Evolutionary conservation across 495 filamentous ascomycete genomes (phyloP).

Genomic region (Aspergillus cristatus): DNA sequence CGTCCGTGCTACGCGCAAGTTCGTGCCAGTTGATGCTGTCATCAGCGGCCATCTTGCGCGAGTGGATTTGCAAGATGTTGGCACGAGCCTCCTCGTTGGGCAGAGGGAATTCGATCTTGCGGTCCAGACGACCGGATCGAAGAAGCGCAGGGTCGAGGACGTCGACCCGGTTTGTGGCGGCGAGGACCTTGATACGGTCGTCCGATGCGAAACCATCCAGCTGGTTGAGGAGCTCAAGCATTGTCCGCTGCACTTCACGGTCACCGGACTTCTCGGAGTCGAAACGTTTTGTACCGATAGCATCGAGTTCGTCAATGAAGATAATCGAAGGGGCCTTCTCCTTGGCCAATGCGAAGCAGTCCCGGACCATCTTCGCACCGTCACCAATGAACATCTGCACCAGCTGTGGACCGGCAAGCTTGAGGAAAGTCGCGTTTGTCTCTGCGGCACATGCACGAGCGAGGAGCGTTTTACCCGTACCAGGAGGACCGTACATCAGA

Average conservation of each 20-base stretch:
- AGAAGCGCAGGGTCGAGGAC: slow-evolving; percentile 93
- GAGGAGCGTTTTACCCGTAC: slow-evolving; percentile 92
- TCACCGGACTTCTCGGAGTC: slow-evolving; percentile 98
- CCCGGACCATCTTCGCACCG: slow-evolving; percentile 93
- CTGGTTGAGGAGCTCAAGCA: slow-evolving; percentile 98
- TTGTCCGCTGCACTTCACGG: slow-evolving; percentile 95
- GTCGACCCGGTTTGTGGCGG: slow-evolving; percentile 95
- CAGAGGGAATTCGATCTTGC: slow-evolving; percentile 98
- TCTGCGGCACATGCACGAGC: slow-evolving; percentile 95
- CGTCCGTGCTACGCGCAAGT: slow-evolving; percentile 92
- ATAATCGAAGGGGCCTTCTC: slow-evolving; percentile 98
- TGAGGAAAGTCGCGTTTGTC: slow-evolving; percentile 98
- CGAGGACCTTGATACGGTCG: slow-evolving; percentile 96
- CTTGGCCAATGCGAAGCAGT: slow-evolving; percentile 95
- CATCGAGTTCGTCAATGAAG: slow-evolving; percentile 98
- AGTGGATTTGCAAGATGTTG: slow-evolving; percentile 96
- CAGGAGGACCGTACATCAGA: slow-evolving; percentile 96
- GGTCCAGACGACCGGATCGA: slow-evolving; percentile 87
- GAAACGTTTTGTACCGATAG: slow-evolving; percentile 96
- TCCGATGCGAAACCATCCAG: slow-evolving; percentile 98
- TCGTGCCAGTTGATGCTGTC: slow-evolving; percentile 93
- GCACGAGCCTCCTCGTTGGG: slow-evolving; percentile 98
- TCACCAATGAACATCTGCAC: slow-evolving; percentile 99
- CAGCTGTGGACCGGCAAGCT: slow-evolving; percentile 95
- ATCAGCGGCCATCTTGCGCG: slow-evolving; percentile 95